A percentile compares a stretch with the other conserved stretches of the same genome.
These are phyloP conservation scores for Exophiala viscosa DNA, from an alignment of 2,329 filamentous ascomycete genomes.

Conservation along the genomic window DNA sequence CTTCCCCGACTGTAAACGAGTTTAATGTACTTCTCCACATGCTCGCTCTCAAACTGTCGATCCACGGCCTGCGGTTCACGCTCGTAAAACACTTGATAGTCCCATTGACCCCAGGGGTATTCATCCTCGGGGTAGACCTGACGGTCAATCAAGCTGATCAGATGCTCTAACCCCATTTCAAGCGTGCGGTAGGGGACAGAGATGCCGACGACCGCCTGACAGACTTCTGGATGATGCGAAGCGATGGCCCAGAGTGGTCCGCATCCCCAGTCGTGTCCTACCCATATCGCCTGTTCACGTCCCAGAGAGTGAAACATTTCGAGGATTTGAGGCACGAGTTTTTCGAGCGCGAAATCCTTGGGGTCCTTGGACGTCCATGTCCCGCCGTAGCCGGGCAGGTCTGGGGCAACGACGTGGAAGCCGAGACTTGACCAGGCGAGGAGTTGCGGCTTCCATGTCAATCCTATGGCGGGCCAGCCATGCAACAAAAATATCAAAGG, in stretches of 20 bases:
- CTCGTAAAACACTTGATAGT: constrained; percentile 9
- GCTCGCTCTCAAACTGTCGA: neutral
- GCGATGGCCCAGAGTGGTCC: constrained; percentile 7
- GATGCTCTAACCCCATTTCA: constrained; percentile 39
- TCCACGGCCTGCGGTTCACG: neutral
- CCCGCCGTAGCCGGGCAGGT: constrained; percentile 40
- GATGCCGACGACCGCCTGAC: constrained; percentile 5
- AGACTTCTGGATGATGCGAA: constrained; percentile 6
- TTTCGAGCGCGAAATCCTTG: constrained; percentile 1
- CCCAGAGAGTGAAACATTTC: constrained; percentile 1
- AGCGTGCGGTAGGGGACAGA: constrained; percentile 42
- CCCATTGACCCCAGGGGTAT: constrained; percentile 26
- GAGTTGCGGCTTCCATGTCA: constrained; percentile 43
- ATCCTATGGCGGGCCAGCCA: constrained; percentile 48
- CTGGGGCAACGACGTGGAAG: constrained; percentile 39
- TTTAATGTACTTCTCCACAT: neutral
- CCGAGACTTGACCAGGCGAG: constrained; percentile 37
- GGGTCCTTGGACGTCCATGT: constrained; percentile 24
- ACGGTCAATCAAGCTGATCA: constrained; percentile 38
- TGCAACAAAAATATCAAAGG: constrained; percentile 39
- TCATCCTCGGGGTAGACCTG: constrained; percentile 44
- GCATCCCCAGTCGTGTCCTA: constrained; percentile 25
- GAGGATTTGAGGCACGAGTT: constrained; percentile 3
- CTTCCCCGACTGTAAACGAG: neutral
- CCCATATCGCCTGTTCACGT: constrained; percentile 20